A percentile compares a stretch with the other conserved stretches of the same genome.
These are phyloP conservation scores for Elsinoe australis DNA, from an alignment of 2,329 filamentous ascomycete species.

Conservation along the genomic window DNA sequence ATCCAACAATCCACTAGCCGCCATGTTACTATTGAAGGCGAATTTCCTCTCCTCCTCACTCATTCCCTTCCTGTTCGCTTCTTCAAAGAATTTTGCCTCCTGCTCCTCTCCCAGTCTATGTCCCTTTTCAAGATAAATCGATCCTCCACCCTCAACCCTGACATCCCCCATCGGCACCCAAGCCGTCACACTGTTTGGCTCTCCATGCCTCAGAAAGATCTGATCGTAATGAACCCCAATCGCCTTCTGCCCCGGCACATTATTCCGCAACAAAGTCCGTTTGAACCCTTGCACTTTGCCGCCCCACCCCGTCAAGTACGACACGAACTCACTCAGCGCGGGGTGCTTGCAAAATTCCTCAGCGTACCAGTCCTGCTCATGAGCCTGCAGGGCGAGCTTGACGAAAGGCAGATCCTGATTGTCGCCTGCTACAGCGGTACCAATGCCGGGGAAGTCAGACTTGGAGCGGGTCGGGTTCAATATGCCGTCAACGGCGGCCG, in stretches of 20 bases:
- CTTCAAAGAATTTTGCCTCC: conserved; percentile 43
- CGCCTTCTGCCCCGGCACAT: conserved; percentile 32
- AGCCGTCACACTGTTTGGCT: conserved; percentile 29
- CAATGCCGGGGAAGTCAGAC: conserved; percentile 32
- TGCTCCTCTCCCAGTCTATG: conserved; percentile 43
- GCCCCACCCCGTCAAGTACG: conserved; percentile 34
- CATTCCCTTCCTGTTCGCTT: conserved; percentile 44
- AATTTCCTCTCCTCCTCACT: conserved; percentile 45
- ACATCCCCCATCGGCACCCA: conserved; percentile 37
- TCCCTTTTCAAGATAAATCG: conserved; percentile 39
- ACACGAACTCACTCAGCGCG: conserved; percentile 26
- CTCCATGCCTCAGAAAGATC: conserved; percentile 35
- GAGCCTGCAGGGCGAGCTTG: conserved; percentile 17
- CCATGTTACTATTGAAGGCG: conserved; percentile 40
- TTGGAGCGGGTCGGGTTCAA: conserved; percentile 34
- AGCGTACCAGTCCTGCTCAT: conserved; percentile 14
- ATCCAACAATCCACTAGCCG: conserved; percentile 47
- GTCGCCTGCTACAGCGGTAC: conserved; percentile 25
- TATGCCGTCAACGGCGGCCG: conserved; percentile 35
- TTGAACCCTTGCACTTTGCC: conserved; percentile 28
- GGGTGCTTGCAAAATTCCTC: conserved; percentile 20
- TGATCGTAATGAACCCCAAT: conserved; percentile 40
- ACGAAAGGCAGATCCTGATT: conserved; percentile 18
- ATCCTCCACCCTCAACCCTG: conserved; percentile 32
- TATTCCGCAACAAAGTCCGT: conserved; percentile 36